phyloP scores from a whole-genome alignment of 2,329 filamentous ascomycete genomes.

The Mycosphaerelloides madeirae region DNA sequence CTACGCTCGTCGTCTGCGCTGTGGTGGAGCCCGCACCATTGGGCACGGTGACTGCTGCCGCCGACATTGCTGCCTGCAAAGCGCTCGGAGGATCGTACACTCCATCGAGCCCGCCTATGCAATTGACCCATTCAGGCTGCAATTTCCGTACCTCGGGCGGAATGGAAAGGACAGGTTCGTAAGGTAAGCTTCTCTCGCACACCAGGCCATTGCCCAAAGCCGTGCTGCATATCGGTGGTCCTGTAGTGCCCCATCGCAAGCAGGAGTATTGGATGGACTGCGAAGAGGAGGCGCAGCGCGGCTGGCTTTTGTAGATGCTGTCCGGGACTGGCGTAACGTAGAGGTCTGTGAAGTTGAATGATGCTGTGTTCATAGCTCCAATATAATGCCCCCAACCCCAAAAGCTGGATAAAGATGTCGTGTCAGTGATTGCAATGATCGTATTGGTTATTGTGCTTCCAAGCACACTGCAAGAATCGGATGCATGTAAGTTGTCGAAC shows the following conservation, averaged over 20 bases:
- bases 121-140: conserved; percentile 13
- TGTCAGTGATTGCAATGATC: conserved; percentile 17
- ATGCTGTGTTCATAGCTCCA: conserved; percentile 3
- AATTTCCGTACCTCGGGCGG: conserved; percentile 8
- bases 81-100: conserved; percentile 9
- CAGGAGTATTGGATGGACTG: conserved; percentile 4
- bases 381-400: conserved; percentile 5
- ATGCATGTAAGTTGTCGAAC: conserved; percentile 17
- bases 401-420: conserved; percentile 13
- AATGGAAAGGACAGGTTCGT: conserved; percentile 12
- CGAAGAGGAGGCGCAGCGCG: conserved; percentile 9
- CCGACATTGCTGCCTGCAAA: conserved; percentile 1
- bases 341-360: conserved; percentile 18
- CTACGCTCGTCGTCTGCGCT: not conserved
- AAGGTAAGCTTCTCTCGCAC: conserved; percentile 7
- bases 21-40: not conserved
- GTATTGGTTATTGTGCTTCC: conserved; percentile 13
- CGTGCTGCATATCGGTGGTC: not conserved
- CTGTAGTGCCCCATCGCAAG: not conserved
- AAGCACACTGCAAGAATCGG: conserved; percentile 17
- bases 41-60: not conserved
- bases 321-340: conserved; percentile 14
- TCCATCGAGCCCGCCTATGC: conserved; percentile 12
- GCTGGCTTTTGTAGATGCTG: conserved; percentile 13
- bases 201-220: not conserved